phyloP scores from a whole-genome alignment of 306 rosid species.

The Echinosophora koreensis region DNA sequence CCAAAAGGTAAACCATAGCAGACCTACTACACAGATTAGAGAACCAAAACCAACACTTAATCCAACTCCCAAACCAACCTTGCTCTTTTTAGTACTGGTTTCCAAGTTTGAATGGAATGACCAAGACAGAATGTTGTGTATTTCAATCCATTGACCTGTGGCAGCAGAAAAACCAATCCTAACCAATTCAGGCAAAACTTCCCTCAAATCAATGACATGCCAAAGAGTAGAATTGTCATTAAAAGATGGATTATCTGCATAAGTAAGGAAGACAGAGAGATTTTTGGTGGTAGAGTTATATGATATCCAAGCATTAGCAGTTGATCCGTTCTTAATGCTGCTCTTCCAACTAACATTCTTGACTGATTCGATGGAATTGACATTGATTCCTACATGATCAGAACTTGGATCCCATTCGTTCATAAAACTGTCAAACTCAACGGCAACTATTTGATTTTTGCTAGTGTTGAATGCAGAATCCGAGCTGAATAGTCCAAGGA shows the following conservation, averaged over 20 bases:
- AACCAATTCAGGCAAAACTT: conserved; percentile 66
- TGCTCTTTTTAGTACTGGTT: neutral
- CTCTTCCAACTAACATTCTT: conserved; percentile 51
- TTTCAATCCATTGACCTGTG: conserved; percentile 63
- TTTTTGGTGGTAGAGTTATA: conserved; percentile 67
- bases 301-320: conserved; percentile 71
- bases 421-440: conserved; percentile 68
- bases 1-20: conserved; percentile 58
- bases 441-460: conserved; percentile 67
- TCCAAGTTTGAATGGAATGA: conserved; percentile 75
- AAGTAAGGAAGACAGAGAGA: conserved; percentile 69
- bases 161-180: conserved; percentile 82
- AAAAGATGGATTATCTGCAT: conserved; percentile 53
- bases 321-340: conserved; percentile 59
- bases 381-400: conserved; percentile 74
- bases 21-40: conserved; percentile 50
- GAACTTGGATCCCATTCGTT: conserved; percentile 68
- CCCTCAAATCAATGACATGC: conserved; percentile 62
- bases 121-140: conserved; percentile 72
- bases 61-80: conserved; percentile 46
- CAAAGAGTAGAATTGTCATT: conserved; percentile 53
- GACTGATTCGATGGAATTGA: conserved; percentile 67
- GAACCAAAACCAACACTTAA: conserved; percentile 50
- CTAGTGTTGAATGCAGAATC: conserved; percentile 47
- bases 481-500: conserved; percentile 59